These are phyloP conservation scores for Martiniozyma asiatica DNA, from an alignment of 1,139 yeast species.

Conservation along the genomic window DNA sequence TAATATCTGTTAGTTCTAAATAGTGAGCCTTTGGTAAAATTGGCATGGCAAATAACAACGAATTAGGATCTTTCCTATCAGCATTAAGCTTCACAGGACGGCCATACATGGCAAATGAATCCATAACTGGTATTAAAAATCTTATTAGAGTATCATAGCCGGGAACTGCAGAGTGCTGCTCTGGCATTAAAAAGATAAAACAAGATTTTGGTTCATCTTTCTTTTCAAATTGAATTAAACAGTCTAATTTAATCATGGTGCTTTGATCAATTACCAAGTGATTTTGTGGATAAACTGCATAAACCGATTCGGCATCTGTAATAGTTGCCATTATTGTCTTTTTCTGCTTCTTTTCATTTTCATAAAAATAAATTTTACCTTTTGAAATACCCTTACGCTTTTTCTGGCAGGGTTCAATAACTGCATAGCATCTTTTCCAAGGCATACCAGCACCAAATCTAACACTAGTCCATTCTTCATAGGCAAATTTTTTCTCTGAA, in stretches of 20 bases:
- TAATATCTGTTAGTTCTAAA: conserved; percentile 47
- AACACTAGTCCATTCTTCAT: conserved; percentile 91
- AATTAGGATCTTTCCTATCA: conserved; percentile 66
- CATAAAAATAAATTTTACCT: conserved; percentile 46
- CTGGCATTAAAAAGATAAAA: conserved; percentile 90
- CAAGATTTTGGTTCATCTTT: conserved; percentile 55
- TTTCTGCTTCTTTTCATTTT: conserved; percentile 58
- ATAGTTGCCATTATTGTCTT: conserved; percentile 75
- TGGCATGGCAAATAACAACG: conserved; percentile 83
- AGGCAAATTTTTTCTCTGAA: conserved; percentile 74
- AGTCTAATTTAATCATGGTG: conserved; percentile 82
- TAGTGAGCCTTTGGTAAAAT: conserved; percentile 83
- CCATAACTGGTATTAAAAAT: conserved; percentile 73
- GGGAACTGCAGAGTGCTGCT: conserved; percentile 83
- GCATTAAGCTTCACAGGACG: conserved; percentile 85
- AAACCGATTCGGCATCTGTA: conserved; percentile 57
- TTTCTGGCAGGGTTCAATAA: conserved; percentile 59
- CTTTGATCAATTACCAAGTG: conserved; percentile 71
- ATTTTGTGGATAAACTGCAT: conserved; percentile 88
- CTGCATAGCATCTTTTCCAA: conserved; percentile 90
- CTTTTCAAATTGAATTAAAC: conserved; percentile 49
- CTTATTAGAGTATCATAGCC: conserved; percentile 91
- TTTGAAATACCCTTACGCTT: conserved; percentile 29
- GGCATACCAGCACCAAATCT: conserved; percentile 97
- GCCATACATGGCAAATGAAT: conserved; percentile 81